Conservation (phyloP, 345 rosid genomes). For the Firmiana major region DNA sequence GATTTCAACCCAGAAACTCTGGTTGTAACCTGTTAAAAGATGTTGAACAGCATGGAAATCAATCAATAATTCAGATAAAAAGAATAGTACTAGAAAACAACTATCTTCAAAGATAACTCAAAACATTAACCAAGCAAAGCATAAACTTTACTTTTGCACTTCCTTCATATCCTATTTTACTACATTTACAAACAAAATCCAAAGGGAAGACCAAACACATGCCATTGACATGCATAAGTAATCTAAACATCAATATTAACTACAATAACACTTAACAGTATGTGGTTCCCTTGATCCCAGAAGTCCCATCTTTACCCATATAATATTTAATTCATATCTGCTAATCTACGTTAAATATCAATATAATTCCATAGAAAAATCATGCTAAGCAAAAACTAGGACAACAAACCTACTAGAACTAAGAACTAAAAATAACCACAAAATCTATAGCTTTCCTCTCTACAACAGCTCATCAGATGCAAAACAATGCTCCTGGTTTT, state of each 20-base stretch:
- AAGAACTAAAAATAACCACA: not conserved
- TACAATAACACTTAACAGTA: not conserved
- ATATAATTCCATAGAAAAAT: not conserved
- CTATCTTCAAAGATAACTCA: not conserved
- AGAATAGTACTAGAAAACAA: not conserved
- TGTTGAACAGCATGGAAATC: not conserved
- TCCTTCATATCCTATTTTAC: not conserved
- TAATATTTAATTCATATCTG: not conserved
- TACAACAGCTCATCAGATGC: not conserved
- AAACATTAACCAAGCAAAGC: not conserved
- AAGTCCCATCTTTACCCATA: not conserved
- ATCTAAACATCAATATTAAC: not conserved
- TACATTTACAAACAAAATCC: not conserved
- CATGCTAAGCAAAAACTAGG: not conserved
- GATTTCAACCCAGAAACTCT: conserved; percentile 31
- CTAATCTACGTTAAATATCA: not conserved
- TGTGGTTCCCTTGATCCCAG: not conserved
- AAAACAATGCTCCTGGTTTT: not conserved
- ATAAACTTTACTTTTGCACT: not conserved
- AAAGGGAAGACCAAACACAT: not conserved
- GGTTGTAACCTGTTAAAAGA: conserved; percentile 29
- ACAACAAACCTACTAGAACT: not conserved
- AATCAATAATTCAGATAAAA: not conserved
- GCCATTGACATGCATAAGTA: not conserved
- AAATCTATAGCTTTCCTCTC: not conserved